A percentile compares a stretch with the other conserved stretches of the same genome.
Conservation (phyloP, 2,329 filamentous ascomycete species). For the Mollisiaceae sp. region DNA sequence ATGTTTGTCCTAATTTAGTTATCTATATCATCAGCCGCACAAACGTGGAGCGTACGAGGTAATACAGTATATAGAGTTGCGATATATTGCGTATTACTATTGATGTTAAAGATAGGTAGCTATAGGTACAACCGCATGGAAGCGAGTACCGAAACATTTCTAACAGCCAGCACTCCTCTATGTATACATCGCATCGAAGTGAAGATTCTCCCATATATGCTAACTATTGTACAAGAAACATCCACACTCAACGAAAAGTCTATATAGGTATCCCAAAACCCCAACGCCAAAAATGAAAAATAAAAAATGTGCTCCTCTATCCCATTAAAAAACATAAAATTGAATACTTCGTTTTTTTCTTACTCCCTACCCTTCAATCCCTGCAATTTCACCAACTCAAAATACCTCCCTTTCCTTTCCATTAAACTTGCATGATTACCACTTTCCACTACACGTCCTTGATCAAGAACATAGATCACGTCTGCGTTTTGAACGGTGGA, state of each 20-base stretch:
- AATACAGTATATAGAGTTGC: too few species aligned
- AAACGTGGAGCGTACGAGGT: too few species aligned
- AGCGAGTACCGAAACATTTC: too few species aligned
- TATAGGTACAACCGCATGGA: too few species aligned
- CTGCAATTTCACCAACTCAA: conserved; percentile 13
- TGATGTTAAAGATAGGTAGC: too few species aligned
- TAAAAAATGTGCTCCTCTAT: neutral
- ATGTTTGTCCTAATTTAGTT: too few species aligned
- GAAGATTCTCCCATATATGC: neutral
- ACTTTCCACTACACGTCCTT: conserved; percentile 80
- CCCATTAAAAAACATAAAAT: neutral
- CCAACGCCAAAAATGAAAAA: neutral
- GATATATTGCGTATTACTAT: too few species aligned
- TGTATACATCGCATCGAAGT: neutral
- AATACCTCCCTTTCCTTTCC: conserved; percentile 22
- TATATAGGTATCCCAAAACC: neutral
- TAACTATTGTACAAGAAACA: neutral
- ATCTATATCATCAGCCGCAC: too few species aligned
- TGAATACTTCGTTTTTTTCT: too few species aligned
- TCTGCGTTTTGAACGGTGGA: conserved; percentile 79
- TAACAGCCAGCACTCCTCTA: neutral
- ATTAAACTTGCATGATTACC: conserved; percentile 65
- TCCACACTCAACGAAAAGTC: neutral
- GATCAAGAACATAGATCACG: conserved; percentile 68
- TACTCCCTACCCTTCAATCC: conserved; percentile 7